Conservation (phyloP, 1,284 basidiomycete species). For the Hemileia vastatrix region DNA sequence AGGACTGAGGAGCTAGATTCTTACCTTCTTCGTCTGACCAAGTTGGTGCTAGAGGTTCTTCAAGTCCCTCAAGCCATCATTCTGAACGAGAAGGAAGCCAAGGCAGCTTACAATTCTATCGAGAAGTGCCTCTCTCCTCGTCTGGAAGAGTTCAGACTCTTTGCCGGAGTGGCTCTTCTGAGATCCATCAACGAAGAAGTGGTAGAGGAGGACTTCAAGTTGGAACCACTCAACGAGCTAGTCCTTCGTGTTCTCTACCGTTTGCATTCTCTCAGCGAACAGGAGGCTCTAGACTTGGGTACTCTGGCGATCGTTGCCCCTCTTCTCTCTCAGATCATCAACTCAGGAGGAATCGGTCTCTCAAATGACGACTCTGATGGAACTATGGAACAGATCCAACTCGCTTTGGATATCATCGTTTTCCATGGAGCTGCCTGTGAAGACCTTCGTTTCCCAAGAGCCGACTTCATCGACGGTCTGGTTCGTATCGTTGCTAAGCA, state of each 20-base stretch:
- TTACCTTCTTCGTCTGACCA: conserved; percentile 48
- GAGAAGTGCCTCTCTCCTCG: conserved; percentile 59
- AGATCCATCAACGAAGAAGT: conserved; percentile 57
- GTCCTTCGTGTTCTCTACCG: conserved; percentile 78
- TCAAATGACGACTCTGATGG: conserved; percentile 57
- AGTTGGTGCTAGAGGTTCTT: conserved; percentile 24
- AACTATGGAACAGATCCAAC: conserved; percentile 72
- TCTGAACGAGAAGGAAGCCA: conserved; percentile 27
- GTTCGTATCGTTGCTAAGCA: conserved; percentile 66
- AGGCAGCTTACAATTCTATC: conserved; percentile 27
- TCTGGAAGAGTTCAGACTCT: conserved; percentile 57
- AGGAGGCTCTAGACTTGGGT: conserved; percentile 67
- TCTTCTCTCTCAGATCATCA: conserved; percentile 61
- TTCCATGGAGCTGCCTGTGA: conserved; percentile 76
- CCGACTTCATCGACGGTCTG: conserved; percentile 60
- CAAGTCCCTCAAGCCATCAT: too few relatives aligned
- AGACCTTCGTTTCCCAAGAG: conserved; percentile 40
- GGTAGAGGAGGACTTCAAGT: conserved; percentile 62
- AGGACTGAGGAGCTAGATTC: conserved; percentile 54
- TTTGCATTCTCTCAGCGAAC: conserved; percentile 68
- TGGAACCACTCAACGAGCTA: conserved; percentile 61
- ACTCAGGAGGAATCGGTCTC: conserved; percentile 58
- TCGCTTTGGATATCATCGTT: conserved; percentile 72
- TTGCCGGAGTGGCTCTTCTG: conserved; percentile 70
- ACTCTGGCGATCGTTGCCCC: conserved; percentile 76